Conservation (phyloP, 2,329 filamentous ascomycete species). For the Paecilomyces niveus region DNA sequence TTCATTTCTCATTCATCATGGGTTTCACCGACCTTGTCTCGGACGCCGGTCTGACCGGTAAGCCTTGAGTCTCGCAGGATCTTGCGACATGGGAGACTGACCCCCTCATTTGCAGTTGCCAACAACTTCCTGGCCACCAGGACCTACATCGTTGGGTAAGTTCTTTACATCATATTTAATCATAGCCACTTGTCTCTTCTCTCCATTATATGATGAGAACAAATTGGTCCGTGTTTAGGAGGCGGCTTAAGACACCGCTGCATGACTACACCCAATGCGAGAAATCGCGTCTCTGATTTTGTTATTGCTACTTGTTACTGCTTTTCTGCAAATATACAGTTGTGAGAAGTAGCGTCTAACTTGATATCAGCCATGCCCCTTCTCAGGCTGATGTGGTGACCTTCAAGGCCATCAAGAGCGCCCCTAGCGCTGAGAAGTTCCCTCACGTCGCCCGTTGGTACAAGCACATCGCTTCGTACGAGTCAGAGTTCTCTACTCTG, state of each 20-base stretch:
- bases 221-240: constrained; percentile 95
- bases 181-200: constrained; percentile 9
- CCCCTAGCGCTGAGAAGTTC: constrained; percentile 78
- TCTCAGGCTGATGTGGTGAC: constrained; percentile 93
- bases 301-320: constrained; percentile 12
- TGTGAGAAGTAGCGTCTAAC: constrained; percentile 8
- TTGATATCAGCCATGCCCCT: constrained; percentile 50
- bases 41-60: constrained; percentile 56
- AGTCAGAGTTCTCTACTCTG: constrained; percentile 85
- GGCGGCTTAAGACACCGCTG: constrained; percentile 85
- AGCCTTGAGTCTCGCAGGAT: constrained; percentile 23
- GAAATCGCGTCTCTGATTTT: constrained; percentile 68
- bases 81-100: constrained; percentile 19
- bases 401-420: constrained; percentile 78
- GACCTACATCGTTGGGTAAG: constrained; percentile 79
- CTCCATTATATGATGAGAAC: constrained; percentile 61
- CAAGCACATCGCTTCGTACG: constrained; percentile 93
- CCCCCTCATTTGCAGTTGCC: constrained; percentile 32
- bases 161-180: constrained; percentile 25
- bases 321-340: constrained; percentile 3
- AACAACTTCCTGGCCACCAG: constrained; percentile 49
- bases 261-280: constrained; percentile 70
- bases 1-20: constrained; percentile 40
- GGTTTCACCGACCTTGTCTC: constrained; percentile 61
- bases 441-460: constrained; percentile 95